phyloP scores from a whole-genome alignment of 805 yeast species.

The Yamadazyma takamatsuzukensis region DNA sequence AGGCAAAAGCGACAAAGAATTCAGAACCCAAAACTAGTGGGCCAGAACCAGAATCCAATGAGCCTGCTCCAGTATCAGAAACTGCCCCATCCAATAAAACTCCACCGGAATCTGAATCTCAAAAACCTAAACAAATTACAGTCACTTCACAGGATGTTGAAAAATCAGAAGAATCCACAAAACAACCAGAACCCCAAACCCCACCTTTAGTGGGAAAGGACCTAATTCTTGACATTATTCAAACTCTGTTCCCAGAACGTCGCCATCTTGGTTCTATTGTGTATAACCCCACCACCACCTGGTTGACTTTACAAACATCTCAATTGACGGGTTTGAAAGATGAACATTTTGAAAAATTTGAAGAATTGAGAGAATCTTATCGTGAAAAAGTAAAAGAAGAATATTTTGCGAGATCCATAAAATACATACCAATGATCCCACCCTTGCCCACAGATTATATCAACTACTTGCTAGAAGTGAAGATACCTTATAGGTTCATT shows the following conservation, averaged over 20 bases:
- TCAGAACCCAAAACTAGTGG: not conserved
- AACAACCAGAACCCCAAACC: slow-evolving; percentile 2
- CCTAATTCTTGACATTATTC: slow-evolving; percentile 19
- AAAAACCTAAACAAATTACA: not conserved
- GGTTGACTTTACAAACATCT: slow-evolving; percentile 33
- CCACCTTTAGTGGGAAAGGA: too few relatives aligned
- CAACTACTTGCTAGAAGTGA: slow-evolving; percentile 47
- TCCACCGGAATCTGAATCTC: not conserved
- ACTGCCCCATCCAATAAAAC: too few relatives aligned
- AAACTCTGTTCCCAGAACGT: slow-evolving; percentile 26
- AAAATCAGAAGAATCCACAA: not conserved
- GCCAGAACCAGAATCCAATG: slow-evolving; percentile 1
- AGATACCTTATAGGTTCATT: slow-evolving; percentile 48
- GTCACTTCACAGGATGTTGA: too few relatives aligned
- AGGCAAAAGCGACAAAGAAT: not conserved
- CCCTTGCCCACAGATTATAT: slow-evolving; percentile 35
- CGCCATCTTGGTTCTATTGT: slow-evolving; percentile 51
- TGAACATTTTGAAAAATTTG: slow-evolving; percentile 26
- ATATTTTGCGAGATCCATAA: slow-evolving; percentile 16
- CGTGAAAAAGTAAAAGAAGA: slow-evolving; percentile 21
- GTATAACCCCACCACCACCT: slow-evolving; percentile 56
- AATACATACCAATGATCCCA: slow-evolving; percentile 37
- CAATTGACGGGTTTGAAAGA: slow-evolving; percentile 28
- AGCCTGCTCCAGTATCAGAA: not conserved
- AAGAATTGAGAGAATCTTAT: slow-evolving; percentile 24